Evolutionary conservation across 768 basidiomycete species (phyloP), one percentile per base, ranked within the genome.

Genomic region (Russula earlei): DNA sequence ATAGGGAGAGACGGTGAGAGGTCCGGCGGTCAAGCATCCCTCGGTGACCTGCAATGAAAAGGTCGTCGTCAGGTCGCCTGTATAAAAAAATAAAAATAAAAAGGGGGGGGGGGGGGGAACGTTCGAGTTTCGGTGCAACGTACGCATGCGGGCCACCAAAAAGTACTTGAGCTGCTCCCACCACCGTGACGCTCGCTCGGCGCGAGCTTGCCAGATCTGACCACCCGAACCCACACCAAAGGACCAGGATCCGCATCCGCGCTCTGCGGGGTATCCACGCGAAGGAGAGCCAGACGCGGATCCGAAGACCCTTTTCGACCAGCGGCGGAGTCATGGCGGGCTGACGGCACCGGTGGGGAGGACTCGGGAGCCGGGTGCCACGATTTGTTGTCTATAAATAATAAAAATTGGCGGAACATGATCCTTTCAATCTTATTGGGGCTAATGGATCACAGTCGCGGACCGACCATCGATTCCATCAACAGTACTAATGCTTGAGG

Each of bases 91-190:
- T 27, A 9, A 14, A 11, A 38, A 27, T n/a, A n/a, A n/a, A n/a
- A n/a, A n/a, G n/a, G n/a, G n/a, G n/a, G n/a, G n/a, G n/a, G n/a
- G n/a, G n/a, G n/a, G n/a, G n/a, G n/a, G n/a, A n/a, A n/a, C n/a
- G n/a, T n/a, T n/a, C n/a, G n/a, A n/a, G n/a, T 31, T 36, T n/a
- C 55, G 49, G 41, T 57, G 24, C 40, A 46, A 68, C 72, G 61
- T 63, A 86, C 86, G 72, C 77, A 75, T 27, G 75, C 83, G 20
- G 86, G 86, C 86, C 86, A 88, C 86, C 86, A 88, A 37, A 80
- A 54, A 11, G n/a, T n/a, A n/a, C 63, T 59, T 36, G 58, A 55
- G 12, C 57, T 67, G 2, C 64, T 65, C 29, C 64, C 65, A 22
- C 34, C 48, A 29, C 65, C 65, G 20, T 34, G 43, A 2, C 14